A percentile compares a stretch with the other conserved stretches of the same genome.
Evolutionary conservation across 345 rosid species (phyloP).

Genomic region (Nephelium lappaceum): DNA sequence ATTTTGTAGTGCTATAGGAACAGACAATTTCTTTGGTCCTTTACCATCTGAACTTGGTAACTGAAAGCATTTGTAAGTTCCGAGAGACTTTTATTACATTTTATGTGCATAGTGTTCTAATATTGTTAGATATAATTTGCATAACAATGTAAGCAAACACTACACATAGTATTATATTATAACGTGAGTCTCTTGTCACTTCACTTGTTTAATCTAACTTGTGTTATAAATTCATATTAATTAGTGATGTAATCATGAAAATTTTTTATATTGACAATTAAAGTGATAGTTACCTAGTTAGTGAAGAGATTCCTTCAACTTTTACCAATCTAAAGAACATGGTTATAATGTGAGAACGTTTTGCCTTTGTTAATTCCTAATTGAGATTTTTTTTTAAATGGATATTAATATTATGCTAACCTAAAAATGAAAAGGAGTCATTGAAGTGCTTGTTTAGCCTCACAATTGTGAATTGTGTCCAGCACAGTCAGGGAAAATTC

Average conservation of each 20-base stretch:
- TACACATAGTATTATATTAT: not conserved
- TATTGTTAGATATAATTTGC: too few species aligned
- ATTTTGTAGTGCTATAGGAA: slow-evolving; percentile 39
- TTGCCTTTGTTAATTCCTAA: not conserved
- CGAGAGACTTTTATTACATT: not conserved
- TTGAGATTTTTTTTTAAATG: not conserved
- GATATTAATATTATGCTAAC: not conserved
- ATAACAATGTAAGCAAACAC: too few species aligned
- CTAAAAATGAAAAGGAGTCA: not conserved
- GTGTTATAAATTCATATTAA: not conserved
- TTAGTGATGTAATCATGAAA: not conserved
- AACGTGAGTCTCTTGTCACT: not conserved
- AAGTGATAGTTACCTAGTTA: slow-evolving; percentile 54
- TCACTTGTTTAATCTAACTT: too few species aligned
- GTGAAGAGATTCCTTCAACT: slow-evolving; percentile 57
- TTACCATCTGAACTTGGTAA: slow-evolving; percentile 66
- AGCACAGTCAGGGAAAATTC: too few species aligned
- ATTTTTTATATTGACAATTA: slow-evolving; percentile 37
- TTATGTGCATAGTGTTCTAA: too few species aligned
- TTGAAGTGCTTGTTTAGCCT: too few species aligned
- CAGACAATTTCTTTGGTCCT: slow-evolving; percentile 70
- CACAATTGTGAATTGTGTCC: too few species aligned
- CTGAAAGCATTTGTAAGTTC: slow-evolving; percentile 58
- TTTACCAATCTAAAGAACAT: slow-evolving; percentile 42
- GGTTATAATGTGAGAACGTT: slow-evolving; percentile 33